phyloP scores from a whole-genome alignment of 108 stramenopile genomes.

The Cylindrotheca closterium region DNA sequence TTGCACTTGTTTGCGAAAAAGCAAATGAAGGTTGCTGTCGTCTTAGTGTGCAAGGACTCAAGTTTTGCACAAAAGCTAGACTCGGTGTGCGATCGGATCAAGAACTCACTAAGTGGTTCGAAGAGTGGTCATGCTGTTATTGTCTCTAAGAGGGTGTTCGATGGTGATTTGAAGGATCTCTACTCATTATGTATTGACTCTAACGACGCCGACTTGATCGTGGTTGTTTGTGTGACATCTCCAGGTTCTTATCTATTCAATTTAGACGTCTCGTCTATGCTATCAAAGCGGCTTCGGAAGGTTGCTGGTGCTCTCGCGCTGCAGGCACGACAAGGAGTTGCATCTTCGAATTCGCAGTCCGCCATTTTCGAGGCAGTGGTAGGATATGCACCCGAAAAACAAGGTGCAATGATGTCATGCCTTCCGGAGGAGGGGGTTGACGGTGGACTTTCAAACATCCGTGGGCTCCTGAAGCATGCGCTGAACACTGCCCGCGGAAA shows the following conservation, averaged over 20 bases:
- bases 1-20: constrained; percentile 40
- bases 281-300: constrained; percentile 39
- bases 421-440: constrained; percentile 52
- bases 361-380: constrained; percentile 71
- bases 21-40: constrained; percentile 11
- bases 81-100: not conserved
- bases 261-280: constrained; percentile 34
- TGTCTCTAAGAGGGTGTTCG: constrained; percentile 19
- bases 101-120: constrained; percentile 28
- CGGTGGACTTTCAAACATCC: constrained; percentile 51
- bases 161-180: constrained; percentile 18
- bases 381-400: constrained; percentile 42
- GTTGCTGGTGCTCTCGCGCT: constrained; percentile 55
- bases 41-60: constrained; percentile 18
- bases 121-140: constrained; percentile 28
- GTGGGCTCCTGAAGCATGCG: constrained; percentile 52
- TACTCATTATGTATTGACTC: constrained; percentile 22
- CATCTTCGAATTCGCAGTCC: constrained; percentile 43
- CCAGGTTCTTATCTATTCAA: constrained; percentile 36
- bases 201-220: constrained; percentile 36
- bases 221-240: constrained; percentile 26
- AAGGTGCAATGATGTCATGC: constrained; percentile 49
- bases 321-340: constrained; percentile 56
- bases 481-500: constrained; percentile 33
- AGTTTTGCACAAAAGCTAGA: constrained; percentile 5